Conservation (phyloP, 2,329 filamentous ascomycete genomes). For the Aspergillus neoniger region DNA sequence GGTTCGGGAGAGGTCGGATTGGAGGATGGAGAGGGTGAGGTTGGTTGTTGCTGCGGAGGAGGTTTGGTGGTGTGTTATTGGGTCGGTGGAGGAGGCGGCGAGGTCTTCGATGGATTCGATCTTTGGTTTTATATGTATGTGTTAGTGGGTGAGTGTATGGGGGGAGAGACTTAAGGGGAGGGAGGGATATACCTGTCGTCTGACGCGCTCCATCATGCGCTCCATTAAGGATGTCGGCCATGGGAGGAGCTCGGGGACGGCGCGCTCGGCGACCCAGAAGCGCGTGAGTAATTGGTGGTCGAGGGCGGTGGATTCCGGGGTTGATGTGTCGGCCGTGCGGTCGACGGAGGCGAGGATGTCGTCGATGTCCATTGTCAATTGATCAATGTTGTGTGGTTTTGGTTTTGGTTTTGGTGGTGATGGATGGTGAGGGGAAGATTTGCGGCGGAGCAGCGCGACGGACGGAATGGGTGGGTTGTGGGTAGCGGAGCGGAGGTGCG, state of each 20-base stretch:
- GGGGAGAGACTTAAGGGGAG: too few species aligned
- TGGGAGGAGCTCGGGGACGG: slow-evolving; percentile 82
- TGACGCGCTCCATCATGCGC: slow-evolving; percentile 72
- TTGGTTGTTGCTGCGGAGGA: slow-evolving; percentile 55
- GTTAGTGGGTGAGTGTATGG: too few species aligned
- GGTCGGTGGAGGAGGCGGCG: slow-evolving; percentile 48
- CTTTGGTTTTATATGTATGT: slow-evolving; percentile 7
- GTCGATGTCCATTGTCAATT: slow-evolving; percentile 66
- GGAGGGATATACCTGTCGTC: slow-evolving; percentile 54
- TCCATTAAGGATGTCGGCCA: slow-evolving; percentile 78
- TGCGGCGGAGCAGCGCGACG: slow-evolving; percentile 7
- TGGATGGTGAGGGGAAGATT: background rate
- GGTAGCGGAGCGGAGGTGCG: slow-evolving; percentile 23
- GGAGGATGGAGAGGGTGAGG: slow-evolving; percentile 89
- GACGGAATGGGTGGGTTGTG: slow-evolving; percentile 8
- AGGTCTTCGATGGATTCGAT: slow-evolving; percentile 70
- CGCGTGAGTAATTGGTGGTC: slow-evolving; percentile 89
- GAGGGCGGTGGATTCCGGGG: slow-evolving; percentile 43
- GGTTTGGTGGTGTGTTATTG: slow-evolving; percentile 14
- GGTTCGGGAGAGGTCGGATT: slow-evolving; percentile 92
- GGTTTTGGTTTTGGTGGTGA: background rate
- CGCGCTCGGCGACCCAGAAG: slow-evolving; percentile 89
- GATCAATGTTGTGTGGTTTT: background rate
- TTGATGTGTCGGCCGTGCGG: slow-evolving; percentile 50
- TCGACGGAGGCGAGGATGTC: slow-evolving; percentile 77